Conservation (phyloP, 1,284 basidiomycete genomes). For the Ustilago tritici region DNA sequence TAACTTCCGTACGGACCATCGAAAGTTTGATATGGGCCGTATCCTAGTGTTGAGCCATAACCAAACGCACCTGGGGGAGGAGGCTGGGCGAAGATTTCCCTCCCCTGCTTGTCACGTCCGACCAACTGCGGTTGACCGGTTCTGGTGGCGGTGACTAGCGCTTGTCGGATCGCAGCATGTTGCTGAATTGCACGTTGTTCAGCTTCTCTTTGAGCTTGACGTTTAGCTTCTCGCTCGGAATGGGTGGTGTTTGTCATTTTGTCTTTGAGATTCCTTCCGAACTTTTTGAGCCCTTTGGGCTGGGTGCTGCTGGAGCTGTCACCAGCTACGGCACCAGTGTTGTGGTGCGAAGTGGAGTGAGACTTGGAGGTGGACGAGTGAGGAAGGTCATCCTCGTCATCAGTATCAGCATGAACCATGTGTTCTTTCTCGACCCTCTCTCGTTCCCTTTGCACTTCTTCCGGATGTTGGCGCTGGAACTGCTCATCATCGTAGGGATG, state of each 20-base stretch:
- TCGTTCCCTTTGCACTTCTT: conserved; percentile 19
- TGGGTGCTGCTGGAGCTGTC: background rate
- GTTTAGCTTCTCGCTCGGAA: conserved; percentile 56
- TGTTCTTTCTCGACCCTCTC: conserved; percentile 29
- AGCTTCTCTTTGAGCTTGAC: conserved; percentile 47
- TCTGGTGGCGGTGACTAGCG: conserved; percentile 32
- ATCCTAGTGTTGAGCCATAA: conserved; percentile 42
- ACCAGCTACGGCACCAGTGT: background rate
- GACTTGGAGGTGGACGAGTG: background rate
- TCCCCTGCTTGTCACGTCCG: conserved; percentile 42
- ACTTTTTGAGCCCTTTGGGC: conserved; percentile 50
- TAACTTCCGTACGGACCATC: conserved; percentile 45
- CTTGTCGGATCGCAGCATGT: conserved; percentile 41
- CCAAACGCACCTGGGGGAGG: conserved; percentile 46
- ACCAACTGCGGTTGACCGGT: conserved; percentile 56
- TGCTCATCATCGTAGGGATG: conserved; percentile 65
- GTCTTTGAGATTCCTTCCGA: conserved; percentile 66
- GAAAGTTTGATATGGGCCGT: conserved; percentile 46
- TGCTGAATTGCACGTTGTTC: conserved; percentile 55
- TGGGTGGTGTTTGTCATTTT: conserved; percentile 67
- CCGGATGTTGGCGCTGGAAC: conserved; percentile 44
- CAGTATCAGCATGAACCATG: conserved; percentile 50
- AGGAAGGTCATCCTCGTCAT: conserved; percentile 44
- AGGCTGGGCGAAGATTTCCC: conserved; percentile 56
- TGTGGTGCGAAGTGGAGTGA: background rate